These are phyloP conservation scores for Xylariaceae sp. DNA, from an alignment of 2,329 filamentous ascomycete genomes.

Conservation along the genomic window DNA sequence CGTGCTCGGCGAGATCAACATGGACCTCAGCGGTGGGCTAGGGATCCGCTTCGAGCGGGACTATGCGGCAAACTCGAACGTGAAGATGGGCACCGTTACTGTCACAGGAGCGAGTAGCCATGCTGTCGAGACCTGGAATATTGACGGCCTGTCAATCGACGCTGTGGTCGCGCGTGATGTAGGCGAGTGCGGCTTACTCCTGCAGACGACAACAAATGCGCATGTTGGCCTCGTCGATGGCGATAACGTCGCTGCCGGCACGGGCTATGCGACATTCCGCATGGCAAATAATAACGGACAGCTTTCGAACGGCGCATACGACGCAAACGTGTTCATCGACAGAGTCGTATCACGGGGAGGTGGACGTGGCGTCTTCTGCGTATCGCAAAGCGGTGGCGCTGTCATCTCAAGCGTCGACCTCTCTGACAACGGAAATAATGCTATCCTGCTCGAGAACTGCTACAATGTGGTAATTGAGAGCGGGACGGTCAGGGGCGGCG, in stretches of 20 bases:
- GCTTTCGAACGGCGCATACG: slow-evolving; percentile 43
- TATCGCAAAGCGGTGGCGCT: slow-evolving; percentile 50
- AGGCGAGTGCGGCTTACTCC: slow-evolving; percentile 51
- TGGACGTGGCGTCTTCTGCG: slow-evolving; percentile 53
- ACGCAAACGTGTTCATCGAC: slow-evolving; percentile 49
- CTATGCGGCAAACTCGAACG: slow-evolving; percentile 46
- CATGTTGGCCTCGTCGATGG: slow-evolving; percentile 51
- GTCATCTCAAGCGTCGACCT: slow-evolving; percentile 47
- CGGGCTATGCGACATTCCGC: slow-evolving; percentile 52
- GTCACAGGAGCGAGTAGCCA: slow-evolving; percentile 51
- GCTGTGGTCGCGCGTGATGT: slow-evolving; percentile 49
- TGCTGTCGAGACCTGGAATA: slow-evolving; percentile 56
- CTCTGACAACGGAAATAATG: slow-evolving; percentile 49
- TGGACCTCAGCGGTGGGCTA: slow-evolving; percentile 50
- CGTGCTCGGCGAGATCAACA: slow-evolving; percentile 45
- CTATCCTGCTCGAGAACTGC: slow-evolving; percentile 55
- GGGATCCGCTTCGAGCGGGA: slow-evolving; percentile 56
- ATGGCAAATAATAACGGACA: slow-evolving; percentile 54
- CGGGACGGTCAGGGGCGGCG: slow-evolving; percentile 49
- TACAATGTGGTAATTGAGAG: slow-evolving; percentile 48
- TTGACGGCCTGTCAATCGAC: slow-evolving; percentile 48
- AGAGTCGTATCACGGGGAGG: slow-evolving; percentile 51
- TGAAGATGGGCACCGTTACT: slow-evolving; percentile 47
- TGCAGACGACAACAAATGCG: slow-evolving; percentile 50
- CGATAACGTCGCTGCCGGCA: slow-evolving; percentile 47